Percentiles rank a stretch among this genome's conserved stretches.
Conservation (phyloP, 2,329 filamentous ascomycete genomes). For the Diaporthe sp. region DNA sequence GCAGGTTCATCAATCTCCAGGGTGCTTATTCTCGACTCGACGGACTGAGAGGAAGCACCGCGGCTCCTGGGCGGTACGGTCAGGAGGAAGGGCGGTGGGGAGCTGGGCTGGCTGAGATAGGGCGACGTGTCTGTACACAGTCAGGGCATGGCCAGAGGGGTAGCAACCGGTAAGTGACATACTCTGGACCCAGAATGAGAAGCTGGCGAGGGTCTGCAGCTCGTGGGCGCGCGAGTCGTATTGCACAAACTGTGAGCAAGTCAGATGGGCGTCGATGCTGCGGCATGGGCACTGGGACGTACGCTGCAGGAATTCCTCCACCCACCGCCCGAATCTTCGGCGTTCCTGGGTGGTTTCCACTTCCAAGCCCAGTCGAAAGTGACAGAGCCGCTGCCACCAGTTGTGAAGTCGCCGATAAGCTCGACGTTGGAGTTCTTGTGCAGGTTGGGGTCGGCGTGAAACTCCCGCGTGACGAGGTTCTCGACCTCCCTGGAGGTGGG, state of each 20-base stretch:
- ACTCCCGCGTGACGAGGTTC: conserved; percentile 93
- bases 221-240: conserved; percentile 95
- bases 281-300: conserved; percentile 47
- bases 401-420: conserved; percentile 91
- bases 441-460: conserved; percentile 95
- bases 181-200: conserved; percentile 96
- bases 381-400: conserved; percentile 84
- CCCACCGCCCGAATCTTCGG: conserved; percentile 87
- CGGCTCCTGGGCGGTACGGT: conserved; percentile 81
- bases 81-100: conserved; percentile 80
- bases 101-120: conserved; percentile 69
- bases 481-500: conserved; percentile 89
- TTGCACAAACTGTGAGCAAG: conserved; percentile 81
- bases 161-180: conserved; percentile 48
- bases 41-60: conserved; percentile 87
- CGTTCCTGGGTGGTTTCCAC: conserved; percentile 88
- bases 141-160: conserved; percentile 36
- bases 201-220: conserved; percentile 88
- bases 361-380: conserved; percentile 97
- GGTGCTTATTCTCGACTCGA: conserved; percentile 84
- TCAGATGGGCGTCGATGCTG: conserved; percentile 44
- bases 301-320: conserved; percentile 97
- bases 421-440: conserved; percentile 98
- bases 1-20: conserved; percentile 73
- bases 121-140: conserved; percentile 55